A percentile compares a stretch with the other conserved stretches of the same genome.
Evolutionary conservation across 768 basidiomycete species (phyloP).

Genomic region (Termitomyces sp.): DNA sequence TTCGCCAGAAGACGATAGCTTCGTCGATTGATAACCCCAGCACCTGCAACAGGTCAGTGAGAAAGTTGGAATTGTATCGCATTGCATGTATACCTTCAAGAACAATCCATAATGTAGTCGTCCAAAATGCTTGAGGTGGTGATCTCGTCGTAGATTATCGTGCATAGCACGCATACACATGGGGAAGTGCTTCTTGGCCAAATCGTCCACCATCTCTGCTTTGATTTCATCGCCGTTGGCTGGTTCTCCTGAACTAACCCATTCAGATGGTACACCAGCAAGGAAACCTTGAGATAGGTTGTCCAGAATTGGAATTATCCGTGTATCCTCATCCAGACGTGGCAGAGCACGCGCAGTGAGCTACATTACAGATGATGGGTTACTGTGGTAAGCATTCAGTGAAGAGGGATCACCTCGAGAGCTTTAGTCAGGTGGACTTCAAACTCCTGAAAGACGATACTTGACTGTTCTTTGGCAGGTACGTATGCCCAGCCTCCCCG

Average conservation of each 20-base stretch:
- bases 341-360: slow-evolving; percentile 82
- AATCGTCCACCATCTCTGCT: slow-evolving; percentile 90
- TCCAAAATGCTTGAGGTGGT: slow-evolving; percentile 90
- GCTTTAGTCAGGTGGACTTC: slow-evolving; percentile 63
- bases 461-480: slow-evolving; percentile 67
- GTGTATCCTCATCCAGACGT: slow-evolving; percentile 90
- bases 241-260: slow-evolving; percentile 49
- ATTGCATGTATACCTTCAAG: slow-evolving; percentile 62
- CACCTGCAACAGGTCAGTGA: slow-evolving; percentile 42
- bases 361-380: slow-evolving; percentile 32
- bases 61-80: neutral
- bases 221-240: slow-evolving; percentile 60
- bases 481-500: slow-evolving; percentile 87
- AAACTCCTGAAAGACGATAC: slow-evolving; percentile 86
- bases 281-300: slow-evolving; percentile 94
- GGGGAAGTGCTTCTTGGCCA: slow-evolving; percentile 87
- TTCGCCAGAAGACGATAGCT: slow-evolving; percentile 89
- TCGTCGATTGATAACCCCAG: slow-evolving; percentile 93
- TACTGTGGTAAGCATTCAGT: neutral
- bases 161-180: slow-evolving; percentile 93
- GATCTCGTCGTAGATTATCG: slow-evolving; percentile 66
- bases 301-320: slow-evolving; percentile 81
- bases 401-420: slow-evolving; percentile 55
- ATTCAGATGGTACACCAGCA: slow-evolving; percentile 84
- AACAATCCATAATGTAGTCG: slow-evolving; percentile 90